Evolutionary conservation across 768 basidiomycete genomes (phyloP), one percentile per base, ranked within the genome.

Genomic region (Filobasidium wieringae): DNA sequence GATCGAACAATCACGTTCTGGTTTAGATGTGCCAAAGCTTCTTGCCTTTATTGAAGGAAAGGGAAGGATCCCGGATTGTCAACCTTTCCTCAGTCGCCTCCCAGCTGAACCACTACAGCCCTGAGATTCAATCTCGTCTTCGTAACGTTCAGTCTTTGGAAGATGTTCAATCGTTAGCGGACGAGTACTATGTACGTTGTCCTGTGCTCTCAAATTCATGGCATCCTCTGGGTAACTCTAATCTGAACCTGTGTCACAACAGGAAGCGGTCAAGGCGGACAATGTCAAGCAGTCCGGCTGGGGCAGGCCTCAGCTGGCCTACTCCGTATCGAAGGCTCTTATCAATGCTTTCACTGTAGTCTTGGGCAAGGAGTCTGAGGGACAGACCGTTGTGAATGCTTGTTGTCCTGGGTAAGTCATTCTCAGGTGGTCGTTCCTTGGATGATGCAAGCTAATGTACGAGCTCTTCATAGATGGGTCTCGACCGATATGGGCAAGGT

Each of bases 341-440:
- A 53, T 58, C 12, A 53, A 52, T 17, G 57, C 31, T 2, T 53
- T 58, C 17, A 58, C 57, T 14, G 27, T 22, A 22, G 57, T 58
- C 11, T 40, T 58, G n/a, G 57, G 51, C 11, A 36, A 33, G 14
- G 32, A 58, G 31, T 31, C 52, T 29, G 29, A 15, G 24, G 22
- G 31, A 17, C 40, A 51, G 11, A 43, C 53, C 15, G 15, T 58
- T 50, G 47, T 58, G 30, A 58, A 58, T 31, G 41, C 49, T 36
- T 58, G 57, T 53, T 58, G 57, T 52, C 57, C 57, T 24, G 57
- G 57, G 57, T 58, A 32, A 32, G 57, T 52, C 19, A n/a, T n/a
- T n/a, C n/a, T n/a, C n/a, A n/a, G n/a, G n/a, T n/a, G n/a, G n/a
- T n/a, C n/a, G n/a, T n/a, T n/a, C n/a, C n/a, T n/a, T n/a, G n/a